Evolutionary conservation across 2,329 filamentous ascomycete genomes (phyloP).

Genomic region (Epichloe coenophiala): DNA sequence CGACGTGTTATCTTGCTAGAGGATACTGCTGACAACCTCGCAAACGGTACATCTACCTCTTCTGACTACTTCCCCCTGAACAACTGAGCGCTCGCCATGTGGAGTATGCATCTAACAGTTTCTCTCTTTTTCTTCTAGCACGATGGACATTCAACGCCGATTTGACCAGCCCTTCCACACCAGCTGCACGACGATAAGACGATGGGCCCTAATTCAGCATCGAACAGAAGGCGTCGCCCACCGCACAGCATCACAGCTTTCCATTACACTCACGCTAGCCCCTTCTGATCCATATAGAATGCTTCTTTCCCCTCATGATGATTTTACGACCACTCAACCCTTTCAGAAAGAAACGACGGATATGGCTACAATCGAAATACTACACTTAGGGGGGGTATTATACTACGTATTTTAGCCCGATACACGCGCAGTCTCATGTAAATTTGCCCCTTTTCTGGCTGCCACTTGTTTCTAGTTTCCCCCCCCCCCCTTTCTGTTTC

Average conservation of each 20-base stretch:
- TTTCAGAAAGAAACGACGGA: background rate
- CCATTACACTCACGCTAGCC: background rate
- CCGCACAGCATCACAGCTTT: background rate
- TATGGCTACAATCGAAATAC: background rate
- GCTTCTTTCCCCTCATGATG: background rate
- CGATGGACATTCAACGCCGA: conserved; percentile 28
- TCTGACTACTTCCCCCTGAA: background rate
- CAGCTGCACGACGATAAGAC: conserved; percentile 4
- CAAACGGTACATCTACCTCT: conserved; percentile 46
- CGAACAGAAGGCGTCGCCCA: background rate
- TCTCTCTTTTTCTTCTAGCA: conserved; percentile 15
- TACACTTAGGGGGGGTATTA: background rate
- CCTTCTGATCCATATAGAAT: background rate
- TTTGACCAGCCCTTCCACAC: background rate
- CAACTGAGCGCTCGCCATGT: background rate
- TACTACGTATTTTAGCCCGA: background rate
- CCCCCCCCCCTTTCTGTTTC: background rate
- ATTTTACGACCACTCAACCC: background rate
- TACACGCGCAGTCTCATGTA: background rate
- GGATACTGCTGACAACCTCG: conserved; percentile 85
- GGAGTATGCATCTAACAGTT: background rate
- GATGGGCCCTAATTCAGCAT: background rate
- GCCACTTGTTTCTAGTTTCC: background rate
- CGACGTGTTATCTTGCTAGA: conserved; percentile 78
- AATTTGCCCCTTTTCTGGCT: background rate